Percentiles rank a stretch among this genome's conserved stretches.
These are phyloP conservation scores for Aristolochia contorta DNA, from an alignment of 164 flowering plant genomes.

Conservation along the genomic window DNA sequence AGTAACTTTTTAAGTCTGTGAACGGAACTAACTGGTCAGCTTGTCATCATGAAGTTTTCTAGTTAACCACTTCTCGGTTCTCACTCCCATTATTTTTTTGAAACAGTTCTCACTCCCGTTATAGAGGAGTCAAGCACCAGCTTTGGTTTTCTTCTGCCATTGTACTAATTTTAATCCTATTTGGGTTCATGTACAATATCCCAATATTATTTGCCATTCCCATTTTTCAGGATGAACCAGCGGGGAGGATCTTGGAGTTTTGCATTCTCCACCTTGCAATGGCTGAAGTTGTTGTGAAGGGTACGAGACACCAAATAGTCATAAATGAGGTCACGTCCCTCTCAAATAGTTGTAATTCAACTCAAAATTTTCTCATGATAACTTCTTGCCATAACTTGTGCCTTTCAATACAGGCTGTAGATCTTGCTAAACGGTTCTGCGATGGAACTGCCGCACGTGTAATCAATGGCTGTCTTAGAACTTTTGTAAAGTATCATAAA, in stretches of 20 bases:
- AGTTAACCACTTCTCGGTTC: too few species aligned
- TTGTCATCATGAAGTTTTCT: too few species aligned
- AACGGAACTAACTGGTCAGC: too few species aligned
- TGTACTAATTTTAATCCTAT: neutral
- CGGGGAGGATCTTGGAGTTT: slow-evolving; percentile 73
- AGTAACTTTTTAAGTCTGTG: too few species aligned
- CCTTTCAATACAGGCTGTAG: slow-evolving; percentile 57
- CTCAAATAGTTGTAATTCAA: neutral
- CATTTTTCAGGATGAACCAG: slow-evolving; percentile 47
- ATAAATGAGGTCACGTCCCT: slow-evolving; percentile 62
- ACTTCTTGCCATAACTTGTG: neutral
- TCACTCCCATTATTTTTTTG: too few species aligned
- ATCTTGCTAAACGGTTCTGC: slow-evolving; percentile 89
- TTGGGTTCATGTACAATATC: neutral
- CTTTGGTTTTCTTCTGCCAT: neutral
- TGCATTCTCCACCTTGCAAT: slow-evolving; percentile 86
- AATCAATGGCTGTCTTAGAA: slow-evolving; percentile 82
- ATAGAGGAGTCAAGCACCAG: too few species aligned
- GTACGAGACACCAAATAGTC: slow-evolving; percentile 76
- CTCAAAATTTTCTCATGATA: neutral
- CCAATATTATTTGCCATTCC: neutral
- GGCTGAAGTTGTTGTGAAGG: slow-evolving; percentile 68
- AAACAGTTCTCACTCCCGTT: too few species aligned
- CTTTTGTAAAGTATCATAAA: slow-evolving; percentile 42
- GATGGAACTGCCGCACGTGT: slow-evolving; percentile 90